Evolutionary conservation across 2,329 filamentous ascomycete species (phyloP).

Genomic region (Aspergillus unguis): DNA sequence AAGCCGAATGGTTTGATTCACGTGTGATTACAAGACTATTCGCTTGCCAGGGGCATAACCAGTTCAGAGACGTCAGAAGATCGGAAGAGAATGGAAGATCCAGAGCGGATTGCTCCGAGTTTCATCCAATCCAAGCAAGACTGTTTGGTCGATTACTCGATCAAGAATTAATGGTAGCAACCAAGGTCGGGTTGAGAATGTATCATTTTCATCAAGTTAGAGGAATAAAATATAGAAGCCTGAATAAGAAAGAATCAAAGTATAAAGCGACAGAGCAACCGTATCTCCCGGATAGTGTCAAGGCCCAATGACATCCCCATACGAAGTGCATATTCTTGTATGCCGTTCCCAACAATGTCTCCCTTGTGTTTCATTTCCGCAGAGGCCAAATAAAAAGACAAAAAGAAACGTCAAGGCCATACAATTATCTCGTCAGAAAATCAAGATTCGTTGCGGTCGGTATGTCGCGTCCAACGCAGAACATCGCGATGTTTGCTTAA

Average conservation of each 20-base stretch:
- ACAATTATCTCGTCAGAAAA: slow-evolving; percentile 40
- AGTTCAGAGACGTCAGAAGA: too few species aligned
- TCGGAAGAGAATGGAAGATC: too few species aligned
- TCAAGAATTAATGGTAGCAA: too few species aligned
- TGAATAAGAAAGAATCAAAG: slow-evolving; percentile 20
- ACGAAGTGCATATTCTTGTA: slow-evolving; percentile 25
- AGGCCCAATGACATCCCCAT: slow-evolving; percentile 25
- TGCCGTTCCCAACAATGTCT: slow-evolving; percentile 29
- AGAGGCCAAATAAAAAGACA: slow-evolving; percentile 35
- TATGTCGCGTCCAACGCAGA: slow-evolving; percentile 22
- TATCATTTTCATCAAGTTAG: slow-evolving; percentile 21
- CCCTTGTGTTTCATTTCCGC: slow-evolving; percentile 34
- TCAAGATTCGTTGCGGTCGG: slow-evolving; percentile 35
- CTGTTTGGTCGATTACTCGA: too few species aligned
- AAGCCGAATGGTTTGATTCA: too few species aligned
- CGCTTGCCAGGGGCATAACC: too few species aligned
- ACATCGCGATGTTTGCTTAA: slow-evolving; percentile 24
- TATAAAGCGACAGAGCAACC: slow-evolving; percentile 16
- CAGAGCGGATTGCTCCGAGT: too few species aligned
- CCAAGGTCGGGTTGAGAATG: not conserved
- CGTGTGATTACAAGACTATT: too few species aligned
- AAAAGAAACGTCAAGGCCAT: slow-evolving; percentile 36
- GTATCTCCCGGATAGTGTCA: slow-evolving; percentile 16
- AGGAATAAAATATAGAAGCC: slow-evolving; percentile 19
- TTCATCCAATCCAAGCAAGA: too few species aligned